These are phyloP conservation scores for Omphalotus olearius DNA, from an alignment of 1,284 basidiomycete genomes.

Conservation along the genomic window DNA sequence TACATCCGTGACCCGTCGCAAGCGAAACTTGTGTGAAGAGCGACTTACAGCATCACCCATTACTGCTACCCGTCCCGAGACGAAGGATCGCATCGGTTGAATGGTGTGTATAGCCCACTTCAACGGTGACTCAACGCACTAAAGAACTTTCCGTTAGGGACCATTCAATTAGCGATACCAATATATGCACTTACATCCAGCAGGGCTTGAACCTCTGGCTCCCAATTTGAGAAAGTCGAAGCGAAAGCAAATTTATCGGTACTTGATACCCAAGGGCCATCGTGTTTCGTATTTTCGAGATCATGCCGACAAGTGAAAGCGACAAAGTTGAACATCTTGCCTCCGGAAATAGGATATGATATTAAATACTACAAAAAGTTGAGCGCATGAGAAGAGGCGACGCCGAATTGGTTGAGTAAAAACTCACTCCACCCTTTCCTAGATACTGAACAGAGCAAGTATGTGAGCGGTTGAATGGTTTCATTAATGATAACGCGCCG, in stretches of 20 bases:
- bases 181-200: conserved; percentile 23
- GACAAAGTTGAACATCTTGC: conserved; percentile 28
- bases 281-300: conserved; percentile 29
- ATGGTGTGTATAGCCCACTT: conserved; percentile 45
- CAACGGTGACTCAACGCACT: conserved; percentile 34
- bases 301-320: conserved; percentile 25
- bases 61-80: conserved; percentile 33
- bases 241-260: conserved; percentile 26
- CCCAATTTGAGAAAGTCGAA: conserved; percentile 28
- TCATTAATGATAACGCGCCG: conserved; percentile 1
- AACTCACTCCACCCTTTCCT: conserved; percentile 32
- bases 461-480: conserved; percentile 6
- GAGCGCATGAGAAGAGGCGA: background rate
- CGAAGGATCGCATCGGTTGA: conserved; percentile 32
- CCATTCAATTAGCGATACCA: no score
- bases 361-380: conserved; percentile 21
- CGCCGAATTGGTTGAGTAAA: background rate
- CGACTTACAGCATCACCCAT: conserved; percentile 42
- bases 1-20: background rate
- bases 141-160: background rate
- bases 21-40: conserved; percentile 10
- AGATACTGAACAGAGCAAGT: conserved; percentile 24
- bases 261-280: conserved; percentile 29
- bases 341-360: conserved; percentile 24
- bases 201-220: conserved; percentile 31